Conservation (phyloP, 1,139 yeast genomes). For the Hemisphaericaspora subhashii region DNA sequence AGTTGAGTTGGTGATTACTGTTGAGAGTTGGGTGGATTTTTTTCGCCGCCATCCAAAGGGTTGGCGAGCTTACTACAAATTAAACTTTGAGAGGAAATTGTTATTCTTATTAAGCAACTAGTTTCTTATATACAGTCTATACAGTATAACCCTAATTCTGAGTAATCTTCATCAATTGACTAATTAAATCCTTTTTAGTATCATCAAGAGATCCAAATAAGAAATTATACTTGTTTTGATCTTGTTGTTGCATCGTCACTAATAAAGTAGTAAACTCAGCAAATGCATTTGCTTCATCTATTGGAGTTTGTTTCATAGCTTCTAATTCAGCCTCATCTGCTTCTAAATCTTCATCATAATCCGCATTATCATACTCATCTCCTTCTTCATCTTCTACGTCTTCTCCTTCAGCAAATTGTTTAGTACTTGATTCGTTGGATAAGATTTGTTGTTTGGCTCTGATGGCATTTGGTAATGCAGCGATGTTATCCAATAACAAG, state of each 20-base stretch:
- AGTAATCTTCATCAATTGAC: constrained; percentile 29
- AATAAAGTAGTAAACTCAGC: constrained; percentile 39
- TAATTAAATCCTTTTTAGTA: constrained; percentile 35
- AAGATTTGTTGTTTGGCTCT: constrained; percentile 45
- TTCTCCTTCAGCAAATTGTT: constrained; percentile 23
- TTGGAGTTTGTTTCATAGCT: constrained; percentile 52
- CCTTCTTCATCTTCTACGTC: constrained; percentile 29
- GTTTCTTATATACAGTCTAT: neutral
- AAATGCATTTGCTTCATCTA: constrained; percentile 49
- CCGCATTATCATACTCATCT: constrained; percentile 28
- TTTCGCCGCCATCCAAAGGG: too few relatives aligned
- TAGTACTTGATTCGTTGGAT: constrained; percentile 34
- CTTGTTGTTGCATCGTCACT: constrained; percentile 32
- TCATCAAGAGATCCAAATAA: constrained; percentile 40
- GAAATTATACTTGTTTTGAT: constrained; percentile 33
- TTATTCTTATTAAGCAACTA: neutral
- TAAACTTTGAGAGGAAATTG: too few relatives aligned
- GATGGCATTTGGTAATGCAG: constrained; percentile 49
- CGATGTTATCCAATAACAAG: constrained; percentile 41
- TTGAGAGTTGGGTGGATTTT: neutral
- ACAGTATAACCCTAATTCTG: constrained; percentile 5
- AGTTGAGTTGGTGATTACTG: too few relatives aligned
- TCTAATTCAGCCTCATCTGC: constrained; percentile 56
- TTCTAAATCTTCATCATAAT: constrained; percentile 42
- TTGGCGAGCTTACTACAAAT: too few relatives aligned